Evolutionary conservation across 2,329 filamentous ascomycete species (phyloP), one percentile per base, ranked within the genome.

Genomic region (Neophaeococcomyces aloes): DNA sequence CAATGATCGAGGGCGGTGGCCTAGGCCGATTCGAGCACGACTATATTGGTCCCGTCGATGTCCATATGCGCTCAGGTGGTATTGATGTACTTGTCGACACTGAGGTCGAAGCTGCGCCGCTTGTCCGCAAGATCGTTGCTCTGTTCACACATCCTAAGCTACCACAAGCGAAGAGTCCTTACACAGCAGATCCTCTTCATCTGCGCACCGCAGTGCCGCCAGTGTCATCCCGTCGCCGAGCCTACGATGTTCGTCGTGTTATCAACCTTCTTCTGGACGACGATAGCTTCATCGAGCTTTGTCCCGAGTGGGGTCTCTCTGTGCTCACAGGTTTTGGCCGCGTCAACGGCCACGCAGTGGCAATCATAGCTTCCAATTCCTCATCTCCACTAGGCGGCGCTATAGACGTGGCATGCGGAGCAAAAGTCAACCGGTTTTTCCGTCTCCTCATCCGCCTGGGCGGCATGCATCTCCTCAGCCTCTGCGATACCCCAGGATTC

Each of bases 381-480:
- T 49, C 47, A 17, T 49, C 47, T 32, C 44, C 44, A 1, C 41
- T 49, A 19, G 47, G 47, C 29, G 47, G 47, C 32, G 47, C 47
- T 17, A 47, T 49, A 44, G 47, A 49, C 29, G 41, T 49, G 31
- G 33, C 47, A 31, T 49, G 40, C 32, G 47, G 47, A 38, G 47
- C 44, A 42, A 49, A 49, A 35, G 47, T 49, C 44, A 49, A 49
- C 29, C 47, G 47, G 27, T 40, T 49, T 35, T 32, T 49, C 36
- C 44, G 47, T 21, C 47, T 49, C n/a, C 47, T 49, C 44, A 44
- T 47, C 36, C 47, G 47, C 32, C 40, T 42, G 36, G 47, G 47
- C 19, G 47, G 47, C 41, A 49, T 49, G 47, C 47, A 49, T 39
- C 40, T 49, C 44, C 31, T 49, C 47, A 49, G 47, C 44, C 47